Base-by-base conservation (phyloP, 2,329 filamentous ascomycete species). In the Aspergillus sp. region DNA sequence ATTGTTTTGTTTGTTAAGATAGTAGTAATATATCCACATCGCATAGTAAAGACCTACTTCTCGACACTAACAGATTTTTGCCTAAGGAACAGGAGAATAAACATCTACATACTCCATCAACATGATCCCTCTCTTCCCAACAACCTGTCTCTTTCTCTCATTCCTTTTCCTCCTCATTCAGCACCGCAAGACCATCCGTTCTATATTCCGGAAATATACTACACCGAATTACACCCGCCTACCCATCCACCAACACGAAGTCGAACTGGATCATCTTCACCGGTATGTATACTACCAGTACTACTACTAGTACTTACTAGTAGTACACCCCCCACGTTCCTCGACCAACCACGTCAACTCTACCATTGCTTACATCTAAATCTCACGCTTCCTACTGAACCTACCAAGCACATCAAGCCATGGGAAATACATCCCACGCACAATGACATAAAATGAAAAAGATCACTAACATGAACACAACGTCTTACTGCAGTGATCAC, bases 61-160 rank as follows among this genome's bases (percentile, higher is more conserved):
- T 30, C 27, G 27, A 30, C 27, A 30, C 8, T 30, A 11, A 30
- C 27, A 30, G 27, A 30, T 30, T 11, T 4, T 10, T 30, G 27
- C 27, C 27, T 11, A 1, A 30, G 3, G 0, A 30, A 30, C 1
- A 30, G 3, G 27, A 30, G 11, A 15, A 15, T 13, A 15, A 36
- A 13, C 32, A 36, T 36, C 5, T 36, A 36, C 32, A 36, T 36
- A 8, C n/a, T 21, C 6, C 55, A 49, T 13, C 32, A 15, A 64
- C 53, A 15, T 55, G 52, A 25, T 60, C 57, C 44, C 57, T 54
- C 19, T 58, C 56, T 58, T 62, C 57, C 48, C 62, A 13, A 17
- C 55, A 1, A 54, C 63, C 47, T 70, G 68, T 50, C 52, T 70
- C 11, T 3, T 68, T 8, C 39, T 70, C 39, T 65, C 67, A 10